A percentile compares a stretch with the other conserved stretches of the same genome.
Conservation (phyloP, 2,329 filamentous ascomycete species). For the Thelonectria discophora region DNA sequence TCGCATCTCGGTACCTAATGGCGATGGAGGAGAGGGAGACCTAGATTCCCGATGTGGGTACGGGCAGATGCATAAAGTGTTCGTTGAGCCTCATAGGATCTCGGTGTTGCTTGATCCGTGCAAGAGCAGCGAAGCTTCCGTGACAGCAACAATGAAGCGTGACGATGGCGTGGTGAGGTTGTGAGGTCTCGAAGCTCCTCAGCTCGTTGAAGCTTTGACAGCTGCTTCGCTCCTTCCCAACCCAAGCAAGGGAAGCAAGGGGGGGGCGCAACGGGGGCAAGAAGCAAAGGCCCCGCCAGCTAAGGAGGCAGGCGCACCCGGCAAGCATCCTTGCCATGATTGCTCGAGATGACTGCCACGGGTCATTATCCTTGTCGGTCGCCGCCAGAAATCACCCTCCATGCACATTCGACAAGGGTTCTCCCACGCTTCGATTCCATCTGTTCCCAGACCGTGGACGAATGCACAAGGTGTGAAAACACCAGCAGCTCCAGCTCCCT, state of each 20-base stretch:
- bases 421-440: not conserved
- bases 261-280: not conserved
- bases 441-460: not conserved
- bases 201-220: constrained; percentile 3
- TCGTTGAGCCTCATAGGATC: not conserved
- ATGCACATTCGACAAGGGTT: constrained; percentile 7
- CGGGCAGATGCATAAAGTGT: not conserved
- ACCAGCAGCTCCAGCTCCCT: constrained; percentile 15
- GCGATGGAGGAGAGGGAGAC: not conserved
- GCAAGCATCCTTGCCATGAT: not conserved
- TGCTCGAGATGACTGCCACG: constrained; percentile 4
- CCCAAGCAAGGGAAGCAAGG: not conserved
- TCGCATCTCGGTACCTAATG: not conserved
- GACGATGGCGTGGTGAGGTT: not conserved
- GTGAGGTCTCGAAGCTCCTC: not conserved
- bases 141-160: too few relatives aligned
- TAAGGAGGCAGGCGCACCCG: not conserved
- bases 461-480: not conserved
- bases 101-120: not conserved
- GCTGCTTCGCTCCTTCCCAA: not conserved
- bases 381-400: constrained; percentile 2
- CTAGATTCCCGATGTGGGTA: not conserved
- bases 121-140: not conserved
- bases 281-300: constrained; percentile 12
- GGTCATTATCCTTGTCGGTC: constrained; percentile 6